Evolutionary conservation across 495 filamentous ascomycete species (phyloP), one percentile per base, ranked within the genome.

Genomic region (Aspergillus hancockii): DNA sequence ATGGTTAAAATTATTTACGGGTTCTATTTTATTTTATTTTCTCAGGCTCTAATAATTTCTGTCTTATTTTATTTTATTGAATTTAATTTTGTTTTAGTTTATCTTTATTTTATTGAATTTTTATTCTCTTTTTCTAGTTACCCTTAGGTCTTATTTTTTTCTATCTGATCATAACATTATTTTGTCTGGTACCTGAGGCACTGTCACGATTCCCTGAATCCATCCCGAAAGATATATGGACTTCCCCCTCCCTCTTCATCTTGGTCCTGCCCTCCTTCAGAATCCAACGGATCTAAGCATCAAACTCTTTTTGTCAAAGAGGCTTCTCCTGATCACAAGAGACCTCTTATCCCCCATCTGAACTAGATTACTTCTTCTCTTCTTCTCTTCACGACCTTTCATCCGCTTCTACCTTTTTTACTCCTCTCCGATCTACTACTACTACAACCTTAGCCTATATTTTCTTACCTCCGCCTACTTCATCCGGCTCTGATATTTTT

Each of bases 211-310:
- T 23, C 47, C 45, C 53, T 28, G 23, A 9, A 56, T 46, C 46
- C 50, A 52, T 36, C 50, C 41, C 38, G 52, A 55, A 58, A 59
- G 59, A 62, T 67, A 63, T 63, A 67, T 58, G 65, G 51, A 49
- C 49, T 52, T 66, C 60, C 65, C 62, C 63, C 65, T 66, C 67
- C 64, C 60, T 52, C 60, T 40, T 66, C 63, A 63, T 64, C 58
- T n/a, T 66, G 64, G 50, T 49, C 55, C 57, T 54, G 56, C 56
- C 64, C 61, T 60, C 59, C 66, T 59, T 50, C 60, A 63, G 41
- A 43, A 58, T 60, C 63, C 57, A 38, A 36, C 23, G 28, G 19
- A 46, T 57, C 21, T 45, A 32, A 45, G 49, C 22, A 28, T 57
- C 19, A 49, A 58, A 62, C 54, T 52, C 54, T 43, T 62, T 52